Conservation (phyloP, 2,329 filamentous ascomycete genomes). For the Aspergillus brunneoviolaceus region DNA sequence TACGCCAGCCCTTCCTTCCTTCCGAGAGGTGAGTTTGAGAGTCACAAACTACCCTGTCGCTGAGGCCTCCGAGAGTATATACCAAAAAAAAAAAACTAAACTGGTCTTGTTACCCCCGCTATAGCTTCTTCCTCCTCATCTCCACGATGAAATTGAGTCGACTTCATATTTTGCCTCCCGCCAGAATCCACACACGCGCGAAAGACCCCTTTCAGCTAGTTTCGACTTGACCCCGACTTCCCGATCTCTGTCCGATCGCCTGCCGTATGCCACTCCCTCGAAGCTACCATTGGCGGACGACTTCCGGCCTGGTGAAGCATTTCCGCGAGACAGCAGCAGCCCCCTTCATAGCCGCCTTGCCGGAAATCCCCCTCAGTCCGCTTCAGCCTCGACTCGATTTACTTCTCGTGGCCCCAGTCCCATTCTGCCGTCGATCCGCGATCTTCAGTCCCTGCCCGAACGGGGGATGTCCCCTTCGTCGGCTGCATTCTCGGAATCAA, state of each 20-base stretch:
- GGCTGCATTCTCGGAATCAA: conserved; percentile 28
- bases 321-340: conserved; percentile 24
- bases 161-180: conserved; percentile 34
- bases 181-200: conserved; percentile 30
- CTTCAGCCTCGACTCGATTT: conserved; percentile 20
- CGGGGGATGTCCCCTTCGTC: conserved; percentile 23
- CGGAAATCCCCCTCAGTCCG: conserved; percentile 11
- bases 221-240: conserved; percentile 33
- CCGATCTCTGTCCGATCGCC: conserved; percentile 28
- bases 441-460: conserved; percentile 36
- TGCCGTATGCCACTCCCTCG: conserved; percentile 19
- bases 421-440: conserved; percentile 39
- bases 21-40: conserved; percentile 36
- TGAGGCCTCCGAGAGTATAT: neutral
- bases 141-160: conserved; percentile 45
- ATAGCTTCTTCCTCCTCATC: conserved; percentile 41
- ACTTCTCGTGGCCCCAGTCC: conserved; percentile 36
- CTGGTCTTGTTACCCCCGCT: neutral
- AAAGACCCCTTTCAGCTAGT: conserved; percentile 29
- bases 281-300: conserved; percentile 27
- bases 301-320: conserved; percentile 20
- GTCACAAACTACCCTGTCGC: neutral
- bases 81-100: conserved; percentile 10
- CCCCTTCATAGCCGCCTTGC: conserved; percentile 19
- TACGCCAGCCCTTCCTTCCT: conserved; percentile 38